phyloP scores from a whole-genome alignment of 768 basidiomycete species.

The Russula earlei region DNA sequence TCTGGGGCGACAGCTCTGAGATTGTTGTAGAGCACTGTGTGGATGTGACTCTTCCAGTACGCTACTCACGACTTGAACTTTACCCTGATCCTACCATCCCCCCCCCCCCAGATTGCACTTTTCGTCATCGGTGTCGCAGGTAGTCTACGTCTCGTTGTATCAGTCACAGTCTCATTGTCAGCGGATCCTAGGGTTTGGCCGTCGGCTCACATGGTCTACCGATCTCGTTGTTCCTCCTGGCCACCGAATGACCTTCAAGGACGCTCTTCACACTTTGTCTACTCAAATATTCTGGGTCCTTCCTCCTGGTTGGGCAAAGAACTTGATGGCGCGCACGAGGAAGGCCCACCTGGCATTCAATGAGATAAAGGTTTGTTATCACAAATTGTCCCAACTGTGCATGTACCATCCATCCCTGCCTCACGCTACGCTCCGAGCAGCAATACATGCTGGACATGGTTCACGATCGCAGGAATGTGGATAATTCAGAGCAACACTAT shows the following conservation, averaged over 20 bases:
- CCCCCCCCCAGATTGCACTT: constrained; percentile 38
- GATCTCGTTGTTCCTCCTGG: constrained; percentile 33
- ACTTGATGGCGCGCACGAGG: constrained; percentile 28
- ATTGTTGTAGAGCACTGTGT: constrained; percentile 38
- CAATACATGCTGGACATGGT: constrained; percentile 26
- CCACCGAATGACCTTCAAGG: constrained; percentile 40
- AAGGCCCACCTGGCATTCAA: constrained; percentile 31
- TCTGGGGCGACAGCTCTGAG: constrained; percentile 37
- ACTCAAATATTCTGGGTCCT: constrained; percentile 31
- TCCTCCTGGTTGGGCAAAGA: constrained; percentile 34
- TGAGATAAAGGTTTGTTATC: constrained; percentile 33
- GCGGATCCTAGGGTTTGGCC: constrained; percentile 35
- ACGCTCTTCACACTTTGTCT: constrained; percentile 38
- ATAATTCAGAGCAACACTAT: constrained; percentile 18
- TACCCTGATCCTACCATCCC: background rate
- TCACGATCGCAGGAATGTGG: constrained; percentile 7
- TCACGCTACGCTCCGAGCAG: constrained; percentile 2
- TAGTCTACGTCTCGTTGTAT: background rate
- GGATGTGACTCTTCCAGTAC: constrained; percentile 46
- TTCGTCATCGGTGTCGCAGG: constrained; percentile 47
- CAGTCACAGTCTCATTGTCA: background rate
- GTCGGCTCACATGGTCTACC: constrained; percentile 40
- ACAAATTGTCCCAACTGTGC: too few relatives aligned
- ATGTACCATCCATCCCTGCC: background rate
- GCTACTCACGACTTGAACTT: constrained; percentile 2